phyloP scores from a whole-genome alignment of 441 rosid genomes.

The Heliophila coronopifolia region DNA sequence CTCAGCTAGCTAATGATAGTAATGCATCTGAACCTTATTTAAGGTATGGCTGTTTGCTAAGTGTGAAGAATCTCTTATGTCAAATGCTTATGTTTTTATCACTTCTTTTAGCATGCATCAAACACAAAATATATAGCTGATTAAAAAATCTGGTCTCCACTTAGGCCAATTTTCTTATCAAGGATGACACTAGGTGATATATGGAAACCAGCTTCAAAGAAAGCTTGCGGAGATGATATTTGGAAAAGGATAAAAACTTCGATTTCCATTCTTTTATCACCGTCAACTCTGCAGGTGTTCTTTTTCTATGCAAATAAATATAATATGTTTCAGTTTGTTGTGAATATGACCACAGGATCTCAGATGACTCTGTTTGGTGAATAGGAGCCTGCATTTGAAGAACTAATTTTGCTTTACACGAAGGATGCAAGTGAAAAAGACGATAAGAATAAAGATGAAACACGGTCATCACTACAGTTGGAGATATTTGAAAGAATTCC shows the following conservation, averaged over 20 bases:
- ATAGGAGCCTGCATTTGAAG: constrained; percentile 93
- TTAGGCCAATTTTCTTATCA: constrained; percentile 79
- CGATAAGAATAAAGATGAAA: constrained; percentile 37
- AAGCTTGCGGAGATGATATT: constrained; percentile 53
- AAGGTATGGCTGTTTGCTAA: constrained; percentile 41
- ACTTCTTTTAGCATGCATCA: no score
- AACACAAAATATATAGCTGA: no score
- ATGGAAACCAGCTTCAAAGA: constrained; percentile 85
- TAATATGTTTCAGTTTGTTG: background rate
- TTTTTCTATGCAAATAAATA: background rate
- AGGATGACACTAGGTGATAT: constrained; percentile 88
- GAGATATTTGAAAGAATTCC: constrained; percentile 86
- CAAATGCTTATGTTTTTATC: background rate
- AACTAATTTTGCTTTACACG: constrained; percentile 76
- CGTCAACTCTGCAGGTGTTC: constrained; percentile 76
- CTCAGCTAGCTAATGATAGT: constrained; percentile 42
- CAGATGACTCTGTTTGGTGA: constrained; percentile 24
- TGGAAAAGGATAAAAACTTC: constrained; percentile 81
- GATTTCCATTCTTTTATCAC: constrained; percentile 75
- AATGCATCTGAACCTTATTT: constrained; percentile 65
- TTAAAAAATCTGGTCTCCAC: constrained; percentile 16
- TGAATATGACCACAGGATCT: background rate
- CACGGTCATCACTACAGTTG: constrained; percentile 62
- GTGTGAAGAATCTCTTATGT: constrained; percentile 2
- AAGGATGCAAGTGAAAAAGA: constrained; percentile 43